phyloP scores from a whole-genome alignment of 345 rosid genomes.

The Nasturtium officinale region DNA sequence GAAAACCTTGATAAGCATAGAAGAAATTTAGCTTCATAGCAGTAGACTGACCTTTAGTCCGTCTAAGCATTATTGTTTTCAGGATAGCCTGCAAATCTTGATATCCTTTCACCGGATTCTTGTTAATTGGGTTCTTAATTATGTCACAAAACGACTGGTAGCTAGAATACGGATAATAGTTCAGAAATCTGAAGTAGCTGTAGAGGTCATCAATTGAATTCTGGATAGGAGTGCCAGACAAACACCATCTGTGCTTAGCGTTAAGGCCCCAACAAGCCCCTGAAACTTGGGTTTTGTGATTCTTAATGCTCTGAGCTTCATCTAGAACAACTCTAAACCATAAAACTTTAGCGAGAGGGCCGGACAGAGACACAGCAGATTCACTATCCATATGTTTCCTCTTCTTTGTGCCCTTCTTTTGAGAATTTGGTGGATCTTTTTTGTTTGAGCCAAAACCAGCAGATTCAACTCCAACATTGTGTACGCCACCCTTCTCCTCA shows the following conservation, averaged over 20 bases:
- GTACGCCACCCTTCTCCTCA: conserved; percentile 52
- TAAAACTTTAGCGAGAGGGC: conserved; percentile 84
- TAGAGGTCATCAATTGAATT: conserved; percentile 92
- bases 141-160: conserved; percentile 54
- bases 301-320: conserved; percentile 97
- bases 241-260: conserved; percentile 96
- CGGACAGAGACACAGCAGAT: conserved; percentile 51
- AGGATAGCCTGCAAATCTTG: conserved; percentile 75
- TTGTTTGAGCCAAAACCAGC: conserved; percentile 48
- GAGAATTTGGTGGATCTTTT: conserved; percentile 55
- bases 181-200: conserved; percentile 87
- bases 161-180: conserved; percentile 68
- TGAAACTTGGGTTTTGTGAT: conserved; percentile 89
- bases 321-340: conserved; percentile 97
- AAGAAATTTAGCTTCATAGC: conserved; percentile 5
- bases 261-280: conserved; percentile 98
- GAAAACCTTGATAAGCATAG: conserved; percentile 21
- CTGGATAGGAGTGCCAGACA: conserved; percentile 97
- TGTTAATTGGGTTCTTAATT: conserved; percentile 67
- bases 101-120: conserved; percentile 61
- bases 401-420: conserved; percentile 55
- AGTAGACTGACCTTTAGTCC: conserved; percentile 76
- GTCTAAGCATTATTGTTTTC: conserved; percentile 91
- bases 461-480: conserved; percentile 44
- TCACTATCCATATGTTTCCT: conserved; percentile 54